These are phyloP conservation scores for Reticulascus tulasneorum DNA, from an alignment of 2,329 filamentous ascomycete genomes.

Conservation along the genomic window DNA sequence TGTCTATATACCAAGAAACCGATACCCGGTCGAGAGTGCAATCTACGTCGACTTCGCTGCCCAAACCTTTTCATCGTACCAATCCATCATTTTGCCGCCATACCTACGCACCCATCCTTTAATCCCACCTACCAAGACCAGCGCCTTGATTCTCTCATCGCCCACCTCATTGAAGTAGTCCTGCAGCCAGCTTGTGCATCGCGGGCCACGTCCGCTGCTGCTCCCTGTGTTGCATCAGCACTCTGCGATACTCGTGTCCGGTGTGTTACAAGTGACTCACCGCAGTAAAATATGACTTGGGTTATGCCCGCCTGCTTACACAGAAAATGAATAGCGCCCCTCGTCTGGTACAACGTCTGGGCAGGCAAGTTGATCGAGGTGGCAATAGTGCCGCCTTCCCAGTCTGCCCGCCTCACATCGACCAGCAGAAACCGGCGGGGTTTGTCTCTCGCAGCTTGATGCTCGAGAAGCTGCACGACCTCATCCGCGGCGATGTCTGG, in stretches of 20 bases:
- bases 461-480: slow-evolving; percentile 36
- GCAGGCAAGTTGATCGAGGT: slow-evolving; percentile 56
- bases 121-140: slow-evolving; percentile 49
- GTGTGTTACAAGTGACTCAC: slow-evolving; percentile 24
- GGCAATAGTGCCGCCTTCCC: slow-evolving; percentile 56
- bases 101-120: slow-evolving; percentile 52
- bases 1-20: slow-evolving; percentile 26
- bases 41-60: slow-evolving; percentile 7
- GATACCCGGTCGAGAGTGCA: slow-evolving; percentile 8
- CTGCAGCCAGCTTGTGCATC: slow-evolving; percentile 53
- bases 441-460: slow-evolving; percentile 22
- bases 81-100: slow-evolving; percentile 43
- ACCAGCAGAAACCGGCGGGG: slow-evolving; percentile 41
- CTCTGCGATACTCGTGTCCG: not conserved
- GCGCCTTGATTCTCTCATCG: slow-evolving; percentile 38
- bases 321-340: slow-evolving; percentile 43
- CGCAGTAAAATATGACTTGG: slow-evolving; percentile 53
- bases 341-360: slow-evolving; percentile 48
- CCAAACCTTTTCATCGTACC: slow-evolving; percentile 42
- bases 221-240: slow-evolving; percentile 34
- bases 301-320: slow-evolving; percentile 45
- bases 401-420: slow-evolving; percentile 50
- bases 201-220: slow-evolving; percentile 45
- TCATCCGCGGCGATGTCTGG: slow-evolving; percentile 33
- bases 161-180: slow-evolving; percentile 47